These are phyloP conservation scores for Kwoniella newhampshirensis DNA, from an alignment of 768 basidiomycete genomes.

Conservation along the genomic window DNA sequence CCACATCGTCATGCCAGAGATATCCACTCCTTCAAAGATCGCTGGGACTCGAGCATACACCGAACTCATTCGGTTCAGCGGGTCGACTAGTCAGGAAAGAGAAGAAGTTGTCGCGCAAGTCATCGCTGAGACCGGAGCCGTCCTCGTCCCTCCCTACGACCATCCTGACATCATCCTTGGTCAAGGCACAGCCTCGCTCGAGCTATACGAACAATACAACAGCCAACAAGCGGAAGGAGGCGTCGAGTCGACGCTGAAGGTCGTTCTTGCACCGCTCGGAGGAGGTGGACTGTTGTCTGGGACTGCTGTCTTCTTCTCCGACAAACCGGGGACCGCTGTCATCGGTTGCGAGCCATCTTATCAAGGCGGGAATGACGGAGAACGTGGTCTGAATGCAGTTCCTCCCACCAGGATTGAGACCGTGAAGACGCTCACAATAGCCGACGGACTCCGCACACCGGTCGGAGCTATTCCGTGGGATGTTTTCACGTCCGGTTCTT, in stretches of 20 bases:
- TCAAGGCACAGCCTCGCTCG: conserved; percentile 39
- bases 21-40: conserved; percentile 41
- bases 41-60: conserved; percentile 40
- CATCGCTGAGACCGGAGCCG: conserved; percentile 31
- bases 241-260: conserved; percentile 7
- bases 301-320: conserved; percentile 27
- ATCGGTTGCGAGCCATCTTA: conserved; percentile 32
- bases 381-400: conserved; percentile 29
- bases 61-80: conserved; percentile 31
- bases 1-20: conserved; percentile 45
- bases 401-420: conserved; percentile 27
- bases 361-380: conserved; percentile 40
- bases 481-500: conserved; percentile 18
- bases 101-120: conserved; percentile 33
- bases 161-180: conserved; percentile 45
- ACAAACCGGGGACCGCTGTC: conserved; percentile 19
- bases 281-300: conserved; percentile 43
- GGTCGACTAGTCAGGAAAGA: conserved; percentile 35
- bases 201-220: conserved; percentile 36
- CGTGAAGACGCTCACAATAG: conserved; percentile 40
- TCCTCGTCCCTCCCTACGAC: conserved; percentile 44
- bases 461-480: conserved; percentile 31
- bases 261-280: conserved; percentile 35
- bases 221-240: neutral
- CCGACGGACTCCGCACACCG: conserved; percentile 41